phyloP scores from a whole-genome alignment of 345 rosid species.

The Eucalyptus microcorys region DNA sequence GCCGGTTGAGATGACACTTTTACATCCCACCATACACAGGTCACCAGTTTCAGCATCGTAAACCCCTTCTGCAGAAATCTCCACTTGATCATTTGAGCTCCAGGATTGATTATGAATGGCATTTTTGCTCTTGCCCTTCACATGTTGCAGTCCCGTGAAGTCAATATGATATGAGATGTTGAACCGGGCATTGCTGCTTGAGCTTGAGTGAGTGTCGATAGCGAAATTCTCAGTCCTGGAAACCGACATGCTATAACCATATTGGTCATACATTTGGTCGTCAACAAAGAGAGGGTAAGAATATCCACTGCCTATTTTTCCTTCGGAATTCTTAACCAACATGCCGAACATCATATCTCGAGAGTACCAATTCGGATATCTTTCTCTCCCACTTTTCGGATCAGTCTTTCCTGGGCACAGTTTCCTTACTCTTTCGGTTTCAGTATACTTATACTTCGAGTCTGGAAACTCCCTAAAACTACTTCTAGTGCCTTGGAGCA shows the following conservation, averaged over 20 bases:
- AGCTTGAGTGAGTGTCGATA: background rate
- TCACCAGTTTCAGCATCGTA: slow-evolving; percentile 28
- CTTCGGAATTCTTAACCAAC: background rate
- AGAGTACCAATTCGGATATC: slow-evolving; percentile 16
- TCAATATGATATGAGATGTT: slow-evolving; percentile 22
- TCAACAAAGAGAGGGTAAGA: slow-evolving; percentile 23
- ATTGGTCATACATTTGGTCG: background rate
- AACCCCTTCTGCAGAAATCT: slow-evolving; percentile 35
- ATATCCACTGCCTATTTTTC: slow-evolving; percentile 11
- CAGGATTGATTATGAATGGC: background rate
- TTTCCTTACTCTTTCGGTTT: slow-evolving; percentile 6
- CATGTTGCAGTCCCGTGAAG: background rate
- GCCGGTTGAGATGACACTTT: background rate
- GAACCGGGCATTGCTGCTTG: background rate
- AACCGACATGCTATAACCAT: background rate
- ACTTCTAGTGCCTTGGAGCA: background rate
- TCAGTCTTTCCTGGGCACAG: slow-evolving; percentile 6
- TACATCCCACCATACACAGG: slow-evolving; percentile 49
- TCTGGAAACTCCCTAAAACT: background rate
- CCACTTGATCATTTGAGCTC: background rate
- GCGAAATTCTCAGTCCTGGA: background rate
- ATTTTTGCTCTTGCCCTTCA: background rate
- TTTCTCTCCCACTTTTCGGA: background rate
- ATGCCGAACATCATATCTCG: slow-evolving; percentile 11
- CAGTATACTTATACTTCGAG: slow-evolving; percentile 22